Evolutionary conservation across 805 yeast species (phyloP).

Genomic region (Hanseniaspora osmophila): DNA sequence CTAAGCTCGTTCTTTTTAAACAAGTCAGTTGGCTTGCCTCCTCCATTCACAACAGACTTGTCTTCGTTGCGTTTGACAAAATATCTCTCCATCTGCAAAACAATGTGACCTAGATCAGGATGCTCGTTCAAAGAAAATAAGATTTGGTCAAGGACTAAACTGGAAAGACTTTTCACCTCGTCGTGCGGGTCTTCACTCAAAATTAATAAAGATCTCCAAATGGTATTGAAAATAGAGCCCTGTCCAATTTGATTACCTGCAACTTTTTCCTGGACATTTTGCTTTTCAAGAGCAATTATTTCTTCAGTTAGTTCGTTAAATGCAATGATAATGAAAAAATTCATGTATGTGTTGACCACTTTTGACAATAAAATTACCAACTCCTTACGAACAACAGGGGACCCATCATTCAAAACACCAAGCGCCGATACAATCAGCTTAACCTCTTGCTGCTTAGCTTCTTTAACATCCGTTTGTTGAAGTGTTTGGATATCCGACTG

Average conservation of each 20-base stretch:
- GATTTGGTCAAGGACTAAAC: constrained; percentile 60
- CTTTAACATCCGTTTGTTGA: constrained; percentile 24
- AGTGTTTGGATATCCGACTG: constrained; percentile 17
- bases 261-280: constrained; percentile 2
- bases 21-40: neutral
- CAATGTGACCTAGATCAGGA: constrained; percentile 51
- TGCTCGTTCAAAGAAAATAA: constrained; percentile 36
- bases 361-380: constrained; percentile 63
- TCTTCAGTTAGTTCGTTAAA: constrained; percentile 76
- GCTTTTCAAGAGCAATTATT: constrained; percentile 39
- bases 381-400: constrained; percentile 79
- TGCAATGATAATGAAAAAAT: constrained; percentile 75
- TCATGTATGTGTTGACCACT: constrained; percentile 52
- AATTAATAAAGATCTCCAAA: constrained; percentile 75
- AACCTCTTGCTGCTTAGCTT: constrained; percentile 52
- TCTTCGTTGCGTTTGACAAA: constrained; percentile 33
- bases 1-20: neutral
- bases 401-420: constrained; percentile 68
- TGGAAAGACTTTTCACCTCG: constrained; percentile 63
- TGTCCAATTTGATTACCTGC: constrained; percentile 48
- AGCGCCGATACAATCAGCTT: constrained; percentile 56
- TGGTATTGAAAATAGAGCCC: constrained; percentile 72
- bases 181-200: constrained; percentile 78
- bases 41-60: neutral
- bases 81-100: constrained; percentile 50